Evolutionary conservation across 2,329 filamentous ascomycete species (phyloP), one percentile per base, ranked within the genome.

Genomic region (Curvularia hawaiiensis): DNA sequence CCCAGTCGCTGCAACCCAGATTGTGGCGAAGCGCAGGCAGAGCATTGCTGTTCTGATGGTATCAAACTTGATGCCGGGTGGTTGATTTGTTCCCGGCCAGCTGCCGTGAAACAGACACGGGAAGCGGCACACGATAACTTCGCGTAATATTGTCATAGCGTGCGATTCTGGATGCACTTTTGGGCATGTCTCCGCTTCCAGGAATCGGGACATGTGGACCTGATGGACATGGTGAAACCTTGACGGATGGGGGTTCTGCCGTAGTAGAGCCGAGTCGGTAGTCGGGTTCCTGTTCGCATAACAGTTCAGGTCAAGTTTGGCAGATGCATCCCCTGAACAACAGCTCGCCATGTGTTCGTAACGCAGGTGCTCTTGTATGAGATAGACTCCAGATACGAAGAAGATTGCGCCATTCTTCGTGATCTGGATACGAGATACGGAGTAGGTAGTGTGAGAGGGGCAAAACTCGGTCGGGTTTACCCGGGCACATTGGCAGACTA

Each of bases 231-330:
- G 24, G 47, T 40, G 47, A 50, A 50, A 50, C 47, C n/a, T 39
- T 24, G 35, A 50, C 11, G 35, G 20, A 8, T 30, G 35, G 9
- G 22, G 16, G 47, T 50, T 28, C 12, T 4, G 18, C 53, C 53
- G 53, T 6, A 40, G 53, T 52, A 52, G 53, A 18, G 33, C 53
- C 48, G 53, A 45, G 5, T 14, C n/a, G 39, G 35, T 40, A 39
- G 24, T 31, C 30, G 10, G 11, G 30, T 9, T 11, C 30, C 30
- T 9, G 30, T 50, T 43, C 48, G 40, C 33, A 30, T 24, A 40
- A 10, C 33, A 24, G 16, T 31, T 31, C 30, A 31, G 30, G 24
- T n/a, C 53, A 35, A 45, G 24, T 20, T 40, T 52, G 16, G 26
- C 33, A 26, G 9, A 35, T 20, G 28, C n/a, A 6, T 22, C 22